phyloP scores from a whole-genome alignment of 2,329 filamentous ascomycete genomes.

The Sordariomycetes sp. region DNA sequence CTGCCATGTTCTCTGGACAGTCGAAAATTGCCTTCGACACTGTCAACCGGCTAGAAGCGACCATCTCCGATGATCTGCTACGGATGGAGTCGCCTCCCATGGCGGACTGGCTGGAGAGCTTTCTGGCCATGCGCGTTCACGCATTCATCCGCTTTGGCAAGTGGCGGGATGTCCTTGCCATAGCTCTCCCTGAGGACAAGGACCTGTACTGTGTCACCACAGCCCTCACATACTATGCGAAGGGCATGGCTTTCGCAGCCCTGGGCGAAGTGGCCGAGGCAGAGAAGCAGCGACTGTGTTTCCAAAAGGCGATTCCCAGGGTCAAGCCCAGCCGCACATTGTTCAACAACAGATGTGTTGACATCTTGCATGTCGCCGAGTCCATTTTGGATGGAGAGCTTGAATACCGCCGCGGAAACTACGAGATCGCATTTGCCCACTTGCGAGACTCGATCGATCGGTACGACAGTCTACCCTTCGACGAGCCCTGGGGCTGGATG shows the following conservation, averaged over 20 bases:
- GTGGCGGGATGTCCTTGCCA: conserved; percentile 56
- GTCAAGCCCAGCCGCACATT: conserved; percentile 50
- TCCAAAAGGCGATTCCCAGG: conserved; percentile 35
- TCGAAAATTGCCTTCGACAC: conserved; percentile 54
- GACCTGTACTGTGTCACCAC: conserved; percentile 60
- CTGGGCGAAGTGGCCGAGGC: conserved; percentile 46
- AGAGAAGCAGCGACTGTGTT: conserved; percentile 36
- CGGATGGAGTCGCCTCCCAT: conserved; percentile 59
- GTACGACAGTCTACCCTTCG: conserved; percentile 58
- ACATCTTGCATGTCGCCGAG: conserved; percentile 55
- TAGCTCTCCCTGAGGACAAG: conserved; percentile 47
- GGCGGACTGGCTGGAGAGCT: conserved; percentile 72
- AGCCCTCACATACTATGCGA: conserved; percentile 59
- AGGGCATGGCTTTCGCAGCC: conserved; percentile 57
- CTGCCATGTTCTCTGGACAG: conserved; percentile 68
- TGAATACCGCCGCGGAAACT: conserved; percentile 55
- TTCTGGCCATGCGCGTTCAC: conserved; percentile 58
- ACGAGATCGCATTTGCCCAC: conserved; percentile 47
- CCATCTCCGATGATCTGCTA: conserved; percentile 54
- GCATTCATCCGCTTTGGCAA: conserved; percentile 63
- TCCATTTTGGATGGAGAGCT: conserved; percentile 68
- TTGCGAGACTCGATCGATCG: conserved; percentile 47
- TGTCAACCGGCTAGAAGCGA: conserved; percentile 46
- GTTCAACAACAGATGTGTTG: conserved; percentile 28
- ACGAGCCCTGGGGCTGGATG: conserved; percentile 77